A percentile compares a stretch with the other conserved stretches of the same genome.
Evolutionary conservation across 176 grass and related monocot species (phyloP).

Genomic region (Oryza meyeriana): DNA sequence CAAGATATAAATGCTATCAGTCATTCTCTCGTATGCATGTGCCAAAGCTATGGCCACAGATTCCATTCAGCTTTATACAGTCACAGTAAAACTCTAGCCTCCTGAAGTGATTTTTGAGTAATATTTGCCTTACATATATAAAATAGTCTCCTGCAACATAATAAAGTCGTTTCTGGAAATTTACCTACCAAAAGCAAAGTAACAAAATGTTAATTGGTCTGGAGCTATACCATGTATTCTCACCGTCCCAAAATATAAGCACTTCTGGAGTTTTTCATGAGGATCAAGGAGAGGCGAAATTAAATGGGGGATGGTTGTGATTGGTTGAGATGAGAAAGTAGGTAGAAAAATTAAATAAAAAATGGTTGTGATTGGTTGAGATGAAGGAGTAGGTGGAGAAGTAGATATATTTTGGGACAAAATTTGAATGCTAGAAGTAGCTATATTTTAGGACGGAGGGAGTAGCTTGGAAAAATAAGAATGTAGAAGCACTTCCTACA

Average conservation of each 20-base stretch:
- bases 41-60: background rate
- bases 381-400: no score
- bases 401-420: no score
- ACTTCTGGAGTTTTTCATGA: no score
- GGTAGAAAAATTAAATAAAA: no score
- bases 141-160: background rate
- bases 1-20: background rate
- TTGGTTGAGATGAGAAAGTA: no score
- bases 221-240: background rate
- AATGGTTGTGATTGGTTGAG: no score
- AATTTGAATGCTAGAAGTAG: no score
- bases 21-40: background rate
- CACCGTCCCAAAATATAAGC: no score
- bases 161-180: background rate
- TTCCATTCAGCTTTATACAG: constrained; percentile 9
- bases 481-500: background rate
- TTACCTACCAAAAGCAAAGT: background rate
- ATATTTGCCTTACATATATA: background rate
- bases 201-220: background rate
- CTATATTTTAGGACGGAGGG: no score
- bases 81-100: background rate
- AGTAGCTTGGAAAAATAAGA: background rate
- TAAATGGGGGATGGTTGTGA: no score
- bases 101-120: background rate
- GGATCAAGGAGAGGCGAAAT: no score